Evolutionary conservation across 2,329 filamentous ascomycete genomes (phyloP), one percentile per base, ranked within the genome.

Genomic region (Aureobasidium sp.): DNA sequence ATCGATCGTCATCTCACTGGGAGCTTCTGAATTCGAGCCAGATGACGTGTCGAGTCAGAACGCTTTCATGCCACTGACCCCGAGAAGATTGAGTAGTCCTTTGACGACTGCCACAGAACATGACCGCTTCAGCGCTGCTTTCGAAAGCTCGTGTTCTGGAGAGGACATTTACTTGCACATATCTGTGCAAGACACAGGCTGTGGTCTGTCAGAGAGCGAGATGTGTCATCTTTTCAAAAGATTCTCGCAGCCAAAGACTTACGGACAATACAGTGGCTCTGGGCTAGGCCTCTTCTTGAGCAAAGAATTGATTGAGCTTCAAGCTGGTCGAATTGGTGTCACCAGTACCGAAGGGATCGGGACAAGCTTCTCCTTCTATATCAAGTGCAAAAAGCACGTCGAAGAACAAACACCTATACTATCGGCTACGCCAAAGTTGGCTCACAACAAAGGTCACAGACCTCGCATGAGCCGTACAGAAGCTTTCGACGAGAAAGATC

Each of bases 211-310:
- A 0, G 65, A 70, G 1, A 68, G 72, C 2, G 74, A 78, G 51
- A 73, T 70, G 22, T 62, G 69, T 0, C 66, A 80, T 36, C 77
- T 91, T 0, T 90, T 90, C 70, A 80, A 87, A 65, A 81, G 86
- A 20, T 90, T 90, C 70, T 82, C 84, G 11, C 87, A 90, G 72
- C 82, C 84, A 3, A 82, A 80, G 62, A 88, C 85, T 0, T 85
- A 87, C 64, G 81, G 86, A 37, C 81, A 87, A 63, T 87, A 89
- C 66, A 86, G 86, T 27, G 86, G 87, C 0, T 86, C 84, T 0
- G 87, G 87, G 0, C 77, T 89, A 1, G 86, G 87, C 0, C 76
- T 89, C 0, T 89, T 88, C 68, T 87, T 89, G 61, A 86, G 83
- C 47, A 79, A 85, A 20, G 79, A 84, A 31, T 77, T 89, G 15